Evolutionary conservation across 179 eudicot genomes (phyloP), one percentile per base, ranked within the genome.

Genomic region (Monotropa hypopitys): DNA sequence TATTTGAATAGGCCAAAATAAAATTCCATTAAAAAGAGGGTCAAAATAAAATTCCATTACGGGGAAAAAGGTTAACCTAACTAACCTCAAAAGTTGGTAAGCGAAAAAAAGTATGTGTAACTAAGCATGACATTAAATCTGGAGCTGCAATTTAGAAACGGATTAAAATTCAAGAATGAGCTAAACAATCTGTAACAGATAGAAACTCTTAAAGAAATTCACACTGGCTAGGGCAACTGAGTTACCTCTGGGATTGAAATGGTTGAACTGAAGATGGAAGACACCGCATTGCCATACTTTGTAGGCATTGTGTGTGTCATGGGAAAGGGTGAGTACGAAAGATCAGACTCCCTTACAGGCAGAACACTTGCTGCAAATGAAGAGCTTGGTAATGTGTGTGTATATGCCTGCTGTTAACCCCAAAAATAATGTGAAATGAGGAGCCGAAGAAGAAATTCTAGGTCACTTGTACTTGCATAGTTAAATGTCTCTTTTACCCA

Each of bases 241-340:
- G 15, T 23, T 84, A 94, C 97, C 97, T 94, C 97, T 20, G 94
- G 83, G 86, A 94, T 85, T 26, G 98, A 89, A 78, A 81, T 85
- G 70, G 91, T 79, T 30, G 96, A 87, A 61, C 87, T 86, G 77
- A 85, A 80, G 12, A 87, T 83, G 81, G 94, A 84, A 74, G 97
- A 85, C 26, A 77, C 85, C 0, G 87, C 73, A 83, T 79, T 90
- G 61, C 83, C 84, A 76, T 89, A 92, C 81, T 89, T 92, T 11
- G 89, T 35, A 28, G 90, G 81, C 88, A 90, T 79, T 59, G 97
- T 85, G 76, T 86, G 97, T n/a, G 90, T 63, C 56, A 83, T 78
- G 43, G 94, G 86, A 74, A 94, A 92, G 23, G 88, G 94, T 35
- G 93, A 89, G 83, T 89, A 90, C 47, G 92, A 84, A 69, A 84